Base-by-base conservation (phyloP, 208 protist genomes). In the Acanthamoeba lenticulata region DNA sequence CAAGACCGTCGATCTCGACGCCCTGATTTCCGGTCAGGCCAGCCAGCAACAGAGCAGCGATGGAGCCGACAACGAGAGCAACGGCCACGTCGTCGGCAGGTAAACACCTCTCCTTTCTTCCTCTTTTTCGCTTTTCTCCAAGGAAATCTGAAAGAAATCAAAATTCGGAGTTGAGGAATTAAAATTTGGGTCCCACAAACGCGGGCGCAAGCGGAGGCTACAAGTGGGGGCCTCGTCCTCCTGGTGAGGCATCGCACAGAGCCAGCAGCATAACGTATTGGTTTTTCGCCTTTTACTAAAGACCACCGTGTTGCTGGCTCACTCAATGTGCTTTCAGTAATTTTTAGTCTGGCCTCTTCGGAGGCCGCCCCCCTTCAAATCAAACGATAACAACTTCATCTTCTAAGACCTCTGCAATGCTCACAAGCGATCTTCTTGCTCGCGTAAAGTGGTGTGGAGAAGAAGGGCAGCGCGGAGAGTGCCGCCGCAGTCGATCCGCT, bases 201-300 rank as follows among this genome's bases (percentile, higher is more conserved):
- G 55, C 24, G 24, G 55, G 0, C 24, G 55, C 1, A 2, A 24
- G 15, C 21, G 24, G 55, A 27, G 21, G 0, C 17, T 62, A 62
- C 1, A 62, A 62, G 55, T 27, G 55, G 55, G 17, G 24, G 55
- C 24, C 24, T 17, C 55, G 21, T 27, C 0, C 11, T 17, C 55
- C 1, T 1, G 2, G 55, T 0, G 45, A 85, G 45, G 15, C 45
- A 52, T 52, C 45, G 45, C 45, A 52, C 45, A 52, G 45, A 52
- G 45, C 45, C 45, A 52, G 45, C 45, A 52, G 45, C 45, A 52
- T 52, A 52, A 52, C 45, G 45, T 52, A 52, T 52, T 52, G 45
- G 45, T 52, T 52, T 52, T 52, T 52, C 45, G 45, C 74, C 74
- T 85, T 85, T 85, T 85, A 85, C 74, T 85, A 85, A 85, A 85